Base-by-base conservation (phyloP, 1,284 basidiomycete genomes). In the Heliocybe sulcata region DNA sequence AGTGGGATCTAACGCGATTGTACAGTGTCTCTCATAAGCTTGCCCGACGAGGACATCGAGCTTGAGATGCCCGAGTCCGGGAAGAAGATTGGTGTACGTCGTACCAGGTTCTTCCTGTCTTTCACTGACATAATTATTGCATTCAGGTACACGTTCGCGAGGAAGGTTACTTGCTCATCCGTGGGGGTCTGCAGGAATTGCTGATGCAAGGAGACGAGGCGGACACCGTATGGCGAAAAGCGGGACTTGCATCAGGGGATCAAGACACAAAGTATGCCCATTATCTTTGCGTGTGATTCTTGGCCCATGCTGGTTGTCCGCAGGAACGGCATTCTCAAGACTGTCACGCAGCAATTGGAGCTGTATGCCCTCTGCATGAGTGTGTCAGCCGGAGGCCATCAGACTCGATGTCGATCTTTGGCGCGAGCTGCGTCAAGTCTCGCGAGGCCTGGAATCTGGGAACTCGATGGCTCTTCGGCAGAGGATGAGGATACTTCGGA, bases 61-160 rank as follows among this genome's bases (percentile, higher is more conserved):
- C 69, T 85, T 11, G 82, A 85, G 35, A 74, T 69, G n/a, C 69
- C 74, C 1, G 80, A 74, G 60, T 88, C 86, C 4, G 72, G 72
- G 53, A 89, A 42, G 38, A 42, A 88, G 67, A 72, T 86, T 14
- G 74, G 78, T 0, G 84, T 87, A 58, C 51, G 75, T 67, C 2
- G 19, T 20, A 16, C 6, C 6, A 42, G 33, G 20, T 12, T 51
- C 4, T 52, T n/a, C 14, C 29, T n/a, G 50, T 8, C 31, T 10
- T 42, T 35, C 20, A 19, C 1, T 26, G n/a, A 22, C 9, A 9
- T 25, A 45, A 23, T 20, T 53, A 25, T 54, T 48, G 23, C 10
- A 54, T 2, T 3, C 29, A 75, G 76, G 52, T 65, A 16, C 56
- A 63, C 1, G 54, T 64, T n/a, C 69, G 74, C n/a, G 64, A 67